Percentiles rank a stretch among this genome's conserved stretches.
Evolutionary conservation across 305 asterid genomes (phyloP).

Genomic region (Rubia tinctorum): DNA sequence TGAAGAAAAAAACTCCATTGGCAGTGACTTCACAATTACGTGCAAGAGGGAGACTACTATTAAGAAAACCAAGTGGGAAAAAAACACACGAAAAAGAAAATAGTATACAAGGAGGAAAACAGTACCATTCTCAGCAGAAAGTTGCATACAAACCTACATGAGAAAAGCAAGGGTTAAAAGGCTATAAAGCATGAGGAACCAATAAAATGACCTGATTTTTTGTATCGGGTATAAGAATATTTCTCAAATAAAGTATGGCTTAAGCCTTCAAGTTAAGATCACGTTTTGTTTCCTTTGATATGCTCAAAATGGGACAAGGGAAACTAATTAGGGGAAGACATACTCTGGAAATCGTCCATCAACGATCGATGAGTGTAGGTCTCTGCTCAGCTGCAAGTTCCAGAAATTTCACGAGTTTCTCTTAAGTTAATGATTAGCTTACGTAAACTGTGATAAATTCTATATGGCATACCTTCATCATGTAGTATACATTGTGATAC

Average conservation of each 20-base stretch:
- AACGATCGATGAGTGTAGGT: conserved; percentile 76
- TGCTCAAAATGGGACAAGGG: neutral
- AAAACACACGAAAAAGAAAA: neutral
- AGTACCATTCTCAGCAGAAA: conserved; percentile 87
- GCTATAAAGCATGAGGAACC: neutral
- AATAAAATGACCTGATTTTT: neutral
- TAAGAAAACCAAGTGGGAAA: neutral
- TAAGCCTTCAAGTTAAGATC: neutral
- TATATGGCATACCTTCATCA: conserved; percentile 40
- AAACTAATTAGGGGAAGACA: conserved; percentile 20
- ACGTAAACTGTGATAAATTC: neutral
- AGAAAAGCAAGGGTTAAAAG: neutral
- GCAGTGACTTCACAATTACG: too few relatives aligned
- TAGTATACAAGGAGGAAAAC: neutral
- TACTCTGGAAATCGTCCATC: conserved; percentile 86
- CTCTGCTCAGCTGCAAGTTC: conserved; percentile 81
- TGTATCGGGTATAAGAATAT: too few relatives aligned
- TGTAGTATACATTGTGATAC: conserved; percentile 46
- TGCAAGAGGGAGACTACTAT: neutral
- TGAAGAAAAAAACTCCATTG: neutral
- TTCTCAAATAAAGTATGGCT: neutral
- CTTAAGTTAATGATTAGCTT: conserved; percentile 5
- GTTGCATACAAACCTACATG: conserved; percentile 72
- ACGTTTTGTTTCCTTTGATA: neutral
- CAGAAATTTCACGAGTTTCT: conserved; percentile 20